Conservation (phyloP, 2,329 filamentous ascomycete genomes). For the Cryphonectria parasitica region DNA sequence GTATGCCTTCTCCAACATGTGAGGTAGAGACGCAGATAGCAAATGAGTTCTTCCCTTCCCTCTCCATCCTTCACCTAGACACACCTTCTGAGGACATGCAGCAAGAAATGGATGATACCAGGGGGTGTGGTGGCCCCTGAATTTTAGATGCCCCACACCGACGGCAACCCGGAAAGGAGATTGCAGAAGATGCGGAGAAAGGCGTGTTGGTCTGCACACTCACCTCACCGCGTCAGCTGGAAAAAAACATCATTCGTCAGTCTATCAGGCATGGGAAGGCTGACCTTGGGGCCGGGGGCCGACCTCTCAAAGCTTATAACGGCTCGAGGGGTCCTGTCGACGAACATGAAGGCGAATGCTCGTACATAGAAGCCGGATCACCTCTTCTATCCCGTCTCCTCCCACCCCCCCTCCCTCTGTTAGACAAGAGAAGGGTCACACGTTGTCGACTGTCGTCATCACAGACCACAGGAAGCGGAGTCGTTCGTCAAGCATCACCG, state of each 20-base stretch:
- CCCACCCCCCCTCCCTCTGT: no score
- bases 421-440: background rate
- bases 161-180: slow-evolving; percentile 21
- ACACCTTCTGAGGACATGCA: background rate
- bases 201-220: slow-evolving; percentile 8
- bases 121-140: slow-evolving; percentile 7
- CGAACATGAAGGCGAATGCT: background rate
- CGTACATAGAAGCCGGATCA: background rate
- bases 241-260: slow-evolving; percentile 17
- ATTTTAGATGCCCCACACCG: slow-evolving; percentile 18
- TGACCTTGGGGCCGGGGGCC: background rate
- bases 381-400: background rate
- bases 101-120: background rate
- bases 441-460: background rate
- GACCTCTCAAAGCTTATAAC: background rate
- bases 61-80: background rate
- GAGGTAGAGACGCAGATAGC: background rate
- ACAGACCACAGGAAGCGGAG: background rate
- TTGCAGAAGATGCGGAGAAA: slow-evolving; percentile 17
- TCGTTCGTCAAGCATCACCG: background rate
- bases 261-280: background rate
- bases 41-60: background rate
- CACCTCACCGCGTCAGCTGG: slow-evolving; percentile 16
- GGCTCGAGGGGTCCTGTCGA: background rate
- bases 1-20: no score